Conservation (phyloP, 148 eudicot species). For the Silene latifolia region DNA sequence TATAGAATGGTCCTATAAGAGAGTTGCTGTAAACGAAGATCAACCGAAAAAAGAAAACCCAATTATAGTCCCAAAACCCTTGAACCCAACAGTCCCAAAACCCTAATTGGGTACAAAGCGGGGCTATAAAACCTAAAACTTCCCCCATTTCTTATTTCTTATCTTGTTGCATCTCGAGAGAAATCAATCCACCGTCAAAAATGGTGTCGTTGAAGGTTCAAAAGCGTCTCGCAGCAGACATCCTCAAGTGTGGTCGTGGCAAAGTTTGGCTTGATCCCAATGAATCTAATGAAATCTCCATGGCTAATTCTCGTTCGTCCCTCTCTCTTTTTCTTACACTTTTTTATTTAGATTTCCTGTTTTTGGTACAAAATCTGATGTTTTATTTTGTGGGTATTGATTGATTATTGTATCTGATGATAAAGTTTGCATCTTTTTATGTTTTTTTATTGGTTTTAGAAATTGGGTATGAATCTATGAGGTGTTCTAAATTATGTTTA, state of each 20-base stretch:
- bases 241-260: constrained; percentile 71
- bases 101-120: background rate
- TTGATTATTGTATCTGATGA: constrained; percentile 1
- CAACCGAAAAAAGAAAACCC: no score
- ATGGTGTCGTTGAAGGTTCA: constrained; percentile 84
- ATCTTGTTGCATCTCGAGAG: constrained; percentile 4
- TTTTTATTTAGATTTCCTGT: background rate
- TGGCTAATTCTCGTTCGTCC: constrained; percentile 80
- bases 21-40: no score
- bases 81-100: background rate
- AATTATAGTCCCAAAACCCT: no score
- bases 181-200: background rate
- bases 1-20: no score
- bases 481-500: background rate
- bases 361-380: background rate
- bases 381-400: background rate
- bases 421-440: background rate
- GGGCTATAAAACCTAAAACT: background rate
- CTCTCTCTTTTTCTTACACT: background rate
- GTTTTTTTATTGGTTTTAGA: background rate
- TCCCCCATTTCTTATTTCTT: constrained; percentile 7
- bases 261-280: constrained; percentile 89
- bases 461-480: background rate
- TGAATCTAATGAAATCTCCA: constrained; percentile 77
- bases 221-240: constrained; percentile 70